These are phyloP conservation scores for Neurospora sp. DNA, from an alignment of 495 filamentous ascomycete species.

Conservation along the genomic window DNA sequence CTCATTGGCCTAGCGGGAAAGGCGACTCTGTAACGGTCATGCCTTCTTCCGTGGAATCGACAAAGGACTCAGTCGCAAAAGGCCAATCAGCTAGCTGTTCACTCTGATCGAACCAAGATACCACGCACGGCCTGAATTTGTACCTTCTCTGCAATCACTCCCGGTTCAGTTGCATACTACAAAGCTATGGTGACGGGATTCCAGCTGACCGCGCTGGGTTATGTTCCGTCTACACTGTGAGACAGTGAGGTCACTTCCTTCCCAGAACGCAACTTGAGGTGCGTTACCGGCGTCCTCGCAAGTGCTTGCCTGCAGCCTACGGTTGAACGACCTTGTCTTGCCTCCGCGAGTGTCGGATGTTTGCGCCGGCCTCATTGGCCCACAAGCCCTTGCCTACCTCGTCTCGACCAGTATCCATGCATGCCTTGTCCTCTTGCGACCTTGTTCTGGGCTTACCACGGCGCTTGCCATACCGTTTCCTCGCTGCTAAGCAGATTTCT, in stretches of 20 bases:
- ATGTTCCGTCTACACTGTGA: constrained; percentile 10
- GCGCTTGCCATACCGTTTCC: constrained; percentile 14
- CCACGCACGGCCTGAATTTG: constrained; percentile 20
- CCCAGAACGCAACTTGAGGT: constrained; percentile 4
- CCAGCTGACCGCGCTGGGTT: constrained; percentile 6
- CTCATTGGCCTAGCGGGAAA: constrained; percentile 29
- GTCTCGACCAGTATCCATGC: constrained; percentile 18
- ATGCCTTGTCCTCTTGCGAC: constrained; percentile 16
- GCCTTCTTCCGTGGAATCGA: constrained; percentile 37
- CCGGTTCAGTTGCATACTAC: constrained; percentile 12
- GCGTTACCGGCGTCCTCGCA: neutral
- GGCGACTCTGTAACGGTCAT: constrained; percentile 36
- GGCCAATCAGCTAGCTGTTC: constrained; percentile 30
- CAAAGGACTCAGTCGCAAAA: constrained; percentile 30
- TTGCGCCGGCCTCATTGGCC: constrained; percentile 22
- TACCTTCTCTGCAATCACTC: constrained; percentile 8
- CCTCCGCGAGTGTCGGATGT: constrained; percentile 21
- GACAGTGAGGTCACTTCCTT: constrained; percentile 11
- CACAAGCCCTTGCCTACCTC: constrained; percentile 11
- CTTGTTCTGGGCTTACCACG: constrained; percentile 13
- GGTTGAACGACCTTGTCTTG: constrained; percentile 22
- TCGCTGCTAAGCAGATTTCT: neutral
- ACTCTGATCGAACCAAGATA: constrained; percentile 33
- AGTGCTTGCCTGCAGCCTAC: constrained; percentile 7
- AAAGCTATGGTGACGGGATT: constrained; percentile 1